Base-by-base conservation (phyloP, 2,329 filamentous ascomycete species). In the Aureobasidium sp. region DNA sequence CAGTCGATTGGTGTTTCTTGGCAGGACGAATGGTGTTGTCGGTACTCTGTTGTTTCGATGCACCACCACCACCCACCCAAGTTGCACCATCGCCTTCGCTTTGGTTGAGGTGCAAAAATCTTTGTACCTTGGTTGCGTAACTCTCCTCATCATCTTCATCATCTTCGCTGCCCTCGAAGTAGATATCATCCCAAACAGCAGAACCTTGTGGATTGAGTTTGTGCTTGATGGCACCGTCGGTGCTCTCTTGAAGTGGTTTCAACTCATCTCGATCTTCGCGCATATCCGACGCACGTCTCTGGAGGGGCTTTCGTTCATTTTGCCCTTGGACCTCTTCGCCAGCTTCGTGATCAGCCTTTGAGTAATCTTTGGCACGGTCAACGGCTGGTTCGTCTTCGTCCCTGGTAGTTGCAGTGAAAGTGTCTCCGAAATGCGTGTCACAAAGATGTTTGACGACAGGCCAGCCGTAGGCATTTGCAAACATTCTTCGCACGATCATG, bases 391-490 rank as follows among this genome's bases (percentile, higher is more conserved):
- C 87, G 36, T 87, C 75, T 53, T 88, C 84, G 68, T 92, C 89
- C 1, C 84, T 80, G 0, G 83, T 86, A 17, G 82, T 80, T 0
- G 89, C 87, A 1, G 82, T 77, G 52, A 83, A 83, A 0, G 85
- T 86, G 70, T 95, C 89, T 60, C 86, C 89, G 72, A 99, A 99
- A 76, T 99, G 94, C 0, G 91, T 91, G 69, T 97, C 92, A 58
- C 94, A 93, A 23, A 97, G 78, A 75, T 99, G 94, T 75, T 97
- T 92, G 55, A 97, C 80, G 0, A 99, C 94, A 0, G 94, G 94
- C 94, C 94, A 99, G 2, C 94, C 94, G 69, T 96, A 96, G 0
- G 94, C 94, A 70, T 99, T 99, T 62, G 91, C 88, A 73, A 99
- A 99, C 87, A 91, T 96, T 62, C 94, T 87, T 17, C 94, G 88